phyloP scores from a whole-genome alignment of 371 early-diverging fungal species.

The Zychaea mexicana region DNA sequence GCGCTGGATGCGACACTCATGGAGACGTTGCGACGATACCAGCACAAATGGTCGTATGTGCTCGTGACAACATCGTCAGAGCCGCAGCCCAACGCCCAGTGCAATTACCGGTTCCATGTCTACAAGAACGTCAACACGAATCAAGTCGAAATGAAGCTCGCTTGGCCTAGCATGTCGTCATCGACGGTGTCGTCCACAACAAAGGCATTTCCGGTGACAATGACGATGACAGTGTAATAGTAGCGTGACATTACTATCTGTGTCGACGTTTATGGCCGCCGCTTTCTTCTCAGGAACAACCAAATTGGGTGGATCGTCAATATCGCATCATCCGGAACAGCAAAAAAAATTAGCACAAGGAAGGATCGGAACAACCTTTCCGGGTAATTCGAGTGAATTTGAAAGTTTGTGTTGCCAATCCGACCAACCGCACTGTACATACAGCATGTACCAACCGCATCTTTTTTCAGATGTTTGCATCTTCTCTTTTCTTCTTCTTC shows the following conservation, averaged over 20 bases:
- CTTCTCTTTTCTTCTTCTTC: neutral
- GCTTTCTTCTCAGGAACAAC: conserved; percentile 4
- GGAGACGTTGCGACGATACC: neutral
- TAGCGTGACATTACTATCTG: no score
- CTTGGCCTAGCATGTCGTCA: neutral
- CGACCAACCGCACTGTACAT: no score
- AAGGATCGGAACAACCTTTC: neutral
- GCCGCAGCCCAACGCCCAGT: neutral
- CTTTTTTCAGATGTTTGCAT: neutral
- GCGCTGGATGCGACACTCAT: neutral
- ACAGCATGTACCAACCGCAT: no score
- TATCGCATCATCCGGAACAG: conserved; percentile 2
- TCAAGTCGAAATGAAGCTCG: conserved; percentile 2
- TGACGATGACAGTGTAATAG: neutral
- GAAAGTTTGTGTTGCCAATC: conserved; percentile 2
- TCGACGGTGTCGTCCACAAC: neutral
- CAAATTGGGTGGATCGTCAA: neutral
- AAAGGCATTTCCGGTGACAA: neutral
- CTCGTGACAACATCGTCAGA: neutral
- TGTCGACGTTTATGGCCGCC: no score
- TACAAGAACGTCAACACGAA: neutral
- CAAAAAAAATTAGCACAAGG: neutral
- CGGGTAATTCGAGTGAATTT: neutral
- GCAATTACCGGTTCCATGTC: neutral
- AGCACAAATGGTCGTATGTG: neutral